These are phyloP conservation scores for Penicillium psychrofluorescens DNA, from an alignment of 495 filamentous ascomycete genomes.

Conservation along the genomic window DNA sequence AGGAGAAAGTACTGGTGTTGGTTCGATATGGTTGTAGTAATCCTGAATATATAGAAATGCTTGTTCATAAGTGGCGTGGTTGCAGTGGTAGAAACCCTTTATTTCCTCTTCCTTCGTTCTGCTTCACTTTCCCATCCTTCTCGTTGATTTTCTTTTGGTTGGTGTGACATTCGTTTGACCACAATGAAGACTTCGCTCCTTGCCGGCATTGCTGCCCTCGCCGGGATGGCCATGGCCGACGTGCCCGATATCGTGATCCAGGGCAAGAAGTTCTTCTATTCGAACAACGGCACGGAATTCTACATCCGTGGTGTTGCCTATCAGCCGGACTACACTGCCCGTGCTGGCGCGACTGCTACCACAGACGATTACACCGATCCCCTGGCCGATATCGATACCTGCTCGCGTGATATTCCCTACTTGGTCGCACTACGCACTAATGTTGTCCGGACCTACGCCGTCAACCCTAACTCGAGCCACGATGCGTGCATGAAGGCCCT, in stretches of 20 bases:
- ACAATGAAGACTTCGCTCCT: slow-evolving; percentile 41
- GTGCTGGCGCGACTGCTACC: slow-evolving; percentile 28
- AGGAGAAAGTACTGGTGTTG: too few relatives aligned
- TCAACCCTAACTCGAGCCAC: slow-evolving; percentile 76
- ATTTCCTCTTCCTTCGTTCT: slow-evolving; percentile 1
- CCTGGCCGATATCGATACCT: slow-evolving; percentile 60
- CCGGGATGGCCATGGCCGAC: slow-evolving; percentile 50
- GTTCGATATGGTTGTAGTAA: too few relatives aligned
- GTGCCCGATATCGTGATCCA: slow-evolving; percentile 61
- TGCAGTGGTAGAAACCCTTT: neutral
- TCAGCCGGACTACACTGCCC: slow-evolving; percentile 51
- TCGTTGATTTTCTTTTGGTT: slow-evolving; percentile 1
- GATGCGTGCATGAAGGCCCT: slow-evolving; percentile 77
- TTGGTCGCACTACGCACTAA: slow-evolving; percentile 75
- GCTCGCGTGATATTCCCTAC: slow-evolving; percentile 80
- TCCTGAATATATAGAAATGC: too few relatives aligned
- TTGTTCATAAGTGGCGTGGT: too few relatives aligned
- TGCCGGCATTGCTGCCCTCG: slow-evolving; percentile 35
- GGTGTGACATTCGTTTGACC: slow-evolving; percentile 8
- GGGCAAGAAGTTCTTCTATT: slow-evolving; percentile 62
- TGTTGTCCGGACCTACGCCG: slow-evolving; percentile 88
- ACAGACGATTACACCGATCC: slow-evolving; percentile 53
- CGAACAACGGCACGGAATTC: slow-evolving; percentile 76
- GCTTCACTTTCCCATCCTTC: slow-evolving; percentile 10
- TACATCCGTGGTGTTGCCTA: slow-evolving; percentile 89